phyloP scores from a whole-genome alignment of 2,329 filamentous ascomycete genomes.

The Microdochium paspali region DNA sequence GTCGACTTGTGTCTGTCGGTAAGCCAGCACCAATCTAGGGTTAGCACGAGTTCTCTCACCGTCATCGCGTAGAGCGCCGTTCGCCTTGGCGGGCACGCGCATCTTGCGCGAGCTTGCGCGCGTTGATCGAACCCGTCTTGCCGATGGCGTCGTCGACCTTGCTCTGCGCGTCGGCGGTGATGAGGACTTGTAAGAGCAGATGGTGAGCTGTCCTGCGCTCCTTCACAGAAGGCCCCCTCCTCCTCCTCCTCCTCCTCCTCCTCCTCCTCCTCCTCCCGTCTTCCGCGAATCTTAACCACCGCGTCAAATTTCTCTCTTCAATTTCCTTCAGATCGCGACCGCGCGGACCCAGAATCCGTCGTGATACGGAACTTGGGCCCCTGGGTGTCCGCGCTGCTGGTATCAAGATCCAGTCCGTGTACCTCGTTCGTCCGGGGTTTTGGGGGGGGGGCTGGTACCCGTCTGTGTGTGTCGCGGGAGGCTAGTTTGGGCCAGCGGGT shows the following conservation, averaged over 20 bases:
- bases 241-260: not conserved
- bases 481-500: slow-evolving; percentile 68
- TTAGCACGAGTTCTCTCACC: not conserved
- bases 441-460: slow-evolving; percentile 71
- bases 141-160: slow-evolving; percentile 33
- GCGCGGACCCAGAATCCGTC: slow-evolving; percentile 75
- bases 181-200: slow-evolving; percentile 71
- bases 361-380: slow-evolving; percentile 89
- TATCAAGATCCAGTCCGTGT: slow-evolving; percentile 77
- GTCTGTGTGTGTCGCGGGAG: slow-evolving; percentile 68
- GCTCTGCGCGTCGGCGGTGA: slow-evolving; percentile 73
- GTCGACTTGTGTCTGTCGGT: no score
- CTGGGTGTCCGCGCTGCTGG: slow-evolving; percentile 76
- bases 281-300: slow-evolving; percentile 66
- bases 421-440: slow-evolving; percentile 69
- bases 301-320: slow-evolving; percentile 66
- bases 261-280: slow-evolving; percentile 76
- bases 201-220: slow-evolving; percentile 36
- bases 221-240: not conserved
- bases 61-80: not conserved
- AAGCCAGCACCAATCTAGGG: no score
- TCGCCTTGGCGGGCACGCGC: not conserved
- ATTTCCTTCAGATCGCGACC: slow-evolving; percentile 76
- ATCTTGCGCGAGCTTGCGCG: not conserved
- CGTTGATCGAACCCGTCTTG: not conserved